Conservation (phyloP, 768 basidiomycete genomes). For the Nevesoporus exiguus region DNA sequence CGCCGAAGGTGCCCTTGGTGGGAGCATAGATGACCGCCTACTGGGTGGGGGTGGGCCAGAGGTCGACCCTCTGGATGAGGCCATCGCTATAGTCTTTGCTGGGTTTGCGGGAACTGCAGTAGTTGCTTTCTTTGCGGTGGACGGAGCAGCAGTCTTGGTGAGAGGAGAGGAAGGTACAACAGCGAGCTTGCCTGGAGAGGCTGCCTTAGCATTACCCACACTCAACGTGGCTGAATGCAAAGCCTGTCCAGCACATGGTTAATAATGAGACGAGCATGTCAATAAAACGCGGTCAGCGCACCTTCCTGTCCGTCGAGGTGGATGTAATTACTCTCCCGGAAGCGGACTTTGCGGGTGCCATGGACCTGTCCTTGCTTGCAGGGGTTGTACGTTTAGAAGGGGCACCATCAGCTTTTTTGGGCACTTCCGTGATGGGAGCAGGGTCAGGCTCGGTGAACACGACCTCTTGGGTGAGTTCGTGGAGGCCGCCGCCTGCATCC, state of each 20-base stretch:
- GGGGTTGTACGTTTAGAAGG: slow-evolving; percentile 27
- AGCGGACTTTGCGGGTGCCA: slow-evolving; percentile 41
- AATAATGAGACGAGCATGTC: slow-evolving; percentile 23
- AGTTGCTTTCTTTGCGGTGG: slow-evolving; percentile 29
- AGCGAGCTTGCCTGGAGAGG: slow-evolving; percentile 41
- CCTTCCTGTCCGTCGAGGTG: slow-evolving; percentile 68
- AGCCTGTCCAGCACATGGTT: slow-evolving; percentile 43
- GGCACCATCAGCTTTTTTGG: slow-evolving; percentile 22
- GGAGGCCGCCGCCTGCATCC: slow-evolving; percentile 12
- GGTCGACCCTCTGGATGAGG: slow-evolving; percentile 28
- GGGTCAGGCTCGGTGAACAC: slow-evolving; percentile 15
- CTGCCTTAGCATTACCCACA: slow-evolving; percentile 47
- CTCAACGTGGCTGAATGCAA: slow-evolving; percentile 66
- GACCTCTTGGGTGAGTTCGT: slow-evolving; percentile 26
- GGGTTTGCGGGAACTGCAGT: slow-evolving; percentile 28
- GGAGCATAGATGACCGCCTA: slow-evolving; percentile 31
- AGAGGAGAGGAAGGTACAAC: slow-evolving; percentile 31
- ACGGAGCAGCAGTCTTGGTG: slow-evolving; percentile 29
- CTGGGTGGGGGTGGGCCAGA: slow-evolving; percentile 33
- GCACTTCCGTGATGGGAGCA: slow-evolving; percentile 16
- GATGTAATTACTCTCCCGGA: slow-evolving; percentile 47
- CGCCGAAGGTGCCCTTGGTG: slow-evolving; percentile 39
- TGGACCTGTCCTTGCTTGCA: slow-evolving; percentile 31
- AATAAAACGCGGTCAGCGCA: slow-evolving; percentile 31
- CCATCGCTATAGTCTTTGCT: slow-evolving; percentile 34